These are phyloP conservation scores for Aphanocladium album DNA, from an alignment of 2,329 filamentous ascomycete genomes.

Conservation along the genomic window DNA sequence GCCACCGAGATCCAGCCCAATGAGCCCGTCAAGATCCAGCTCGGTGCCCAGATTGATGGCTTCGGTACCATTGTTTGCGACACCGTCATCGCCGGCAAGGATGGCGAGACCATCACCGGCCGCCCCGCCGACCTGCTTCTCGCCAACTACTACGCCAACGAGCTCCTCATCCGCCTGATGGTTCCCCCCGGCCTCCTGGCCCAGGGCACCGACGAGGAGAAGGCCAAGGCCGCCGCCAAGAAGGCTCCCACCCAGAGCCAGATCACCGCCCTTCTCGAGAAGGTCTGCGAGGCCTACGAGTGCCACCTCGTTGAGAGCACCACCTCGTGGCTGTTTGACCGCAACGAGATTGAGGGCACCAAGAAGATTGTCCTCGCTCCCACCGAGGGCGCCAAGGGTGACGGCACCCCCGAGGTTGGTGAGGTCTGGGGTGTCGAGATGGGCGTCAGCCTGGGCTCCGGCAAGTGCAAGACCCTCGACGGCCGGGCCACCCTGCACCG, in stretches of 20 bases:
- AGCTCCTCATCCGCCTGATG: conserved; percentile 87
- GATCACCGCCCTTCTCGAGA: conserved; percentile 85
- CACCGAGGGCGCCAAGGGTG: conserved; percentile 81
- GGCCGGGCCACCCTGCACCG: conserved; percentile 89
- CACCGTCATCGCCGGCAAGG: conserved; percentile 70
- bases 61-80: conserved; percentile 96
- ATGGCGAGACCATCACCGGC: conserved; percentile 62
- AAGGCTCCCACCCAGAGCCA: conserved; percentile 81
- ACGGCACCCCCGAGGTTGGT: conserved; percentile 79
- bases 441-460: conserved; percentile 81
- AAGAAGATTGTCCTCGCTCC: conserved; percentile 97
- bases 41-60: conserved; percentile 97
- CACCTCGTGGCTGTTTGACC: conserved; percentile 92
- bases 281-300: conserved; percentile 84
- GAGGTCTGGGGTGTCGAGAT: conserved; percentile 99
- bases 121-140: conserved; percentile 81
- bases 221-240: conserved; percentile 78
- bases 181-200: conserved; percentile 83
- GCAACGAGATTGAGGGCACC: conserved; percentile 93
- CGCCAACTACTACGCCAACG: conserved; percentile 92
- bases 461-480: conserved; percentile 90
- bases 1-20: conserved; percentile 71
- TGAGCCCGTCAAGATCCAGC: conserved; percentile 93
- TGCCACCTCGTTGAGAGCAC: conserved; percentile 96
- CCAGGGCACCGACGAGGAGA: conserved; percentile 84